Evolutionary conservation across 345 rosid species (phyloP).

Genomic region (Nephelium lappaceum): DNA sequence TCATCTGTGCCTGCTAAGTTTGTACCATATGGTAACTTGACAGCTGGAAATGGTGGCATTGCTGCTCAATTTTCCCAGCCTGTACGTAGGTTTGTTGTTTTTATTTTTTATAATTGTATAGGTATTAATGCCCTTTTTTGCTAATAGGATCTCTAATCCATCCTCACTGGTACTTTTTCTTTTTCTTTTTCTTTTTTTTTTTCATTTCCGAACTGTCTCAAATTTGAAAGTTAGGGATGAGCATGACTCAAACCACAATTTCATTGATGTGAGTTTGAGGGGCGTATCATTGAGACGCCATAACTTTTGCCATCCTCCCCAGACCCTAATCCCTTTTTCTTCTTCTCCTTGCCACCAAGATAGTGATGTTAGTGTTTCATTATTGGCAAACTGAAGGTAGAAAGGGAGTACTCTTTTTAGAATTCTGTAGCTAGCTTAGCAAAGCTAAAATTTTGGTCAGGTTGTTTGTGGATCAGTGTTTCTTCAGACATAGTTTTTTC

Average conservation of each 20-base stretch:
- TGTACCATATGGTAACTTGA: constrained; percentile 50
- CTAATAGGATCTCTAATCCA: background rate
- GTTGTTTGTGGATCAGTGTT: background rate
- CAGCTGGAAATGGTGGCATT: constrained; percentile 48
- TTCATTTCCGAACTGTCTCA: background rate
- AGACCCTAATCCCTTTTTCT: background rate
- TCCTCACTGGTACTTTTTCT: background rate
- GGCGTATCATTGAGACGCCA: background rate
- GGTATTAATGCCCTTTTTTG: background rate
- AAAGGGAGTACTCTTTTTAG: constrained; percentile 1
- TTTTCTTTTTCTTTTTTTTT: background rate
- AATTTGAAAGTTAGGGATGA: background rate
- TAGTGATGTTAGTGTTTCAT: background rate
- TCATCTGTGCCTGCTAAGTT: constrained; percentile 57
- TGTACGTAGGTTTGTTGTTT: constrained; percentile 42
- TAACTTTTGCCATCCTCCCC: background rate
- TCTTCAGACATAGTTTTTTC: background rate
- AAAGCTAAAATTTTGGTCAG: background rate
- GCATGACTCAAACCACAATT: background rate
- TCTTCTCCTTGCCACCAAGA: background rate
- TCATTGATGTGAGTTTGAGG: background rate
- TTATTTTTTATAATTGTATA: constrained; percentile 2
- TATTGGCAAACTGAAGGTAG: background rate
- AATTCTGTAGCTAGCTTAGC: background rate
- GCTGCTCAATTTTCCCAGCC: constrained; percentile 55